Base-by-base conservation (phyloP, 345 rosid genomes). In the Eucalyptus rudis region DNA sequence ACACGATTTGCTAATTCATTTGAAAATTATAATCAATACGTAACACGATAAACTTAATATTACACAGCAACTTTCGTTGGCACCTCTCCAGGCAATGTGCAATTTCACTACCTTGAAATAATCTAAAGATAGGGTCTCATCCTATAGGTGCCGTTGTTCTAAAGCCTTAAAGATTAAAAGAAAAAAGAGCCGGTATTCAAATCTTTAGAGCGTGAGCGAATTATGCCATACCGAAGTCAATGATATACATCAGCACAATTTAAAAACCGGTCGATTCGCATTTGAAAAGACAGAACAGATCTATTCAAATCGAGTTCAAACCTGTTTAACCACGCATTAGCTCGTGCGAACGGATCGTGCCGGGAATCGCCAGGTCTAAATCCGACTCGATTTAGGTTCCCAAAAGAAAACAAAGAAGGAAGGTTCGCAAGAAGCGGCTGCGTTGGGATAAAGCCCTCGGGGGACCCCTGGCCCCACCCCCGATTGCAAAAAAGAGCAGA, bases 81-180 rank as follows among this genome's bases (percentile, higher is more conserved):
- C 6, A n/a, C 3, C 3, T 64, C 2, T n/a, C 0, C 0, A 0
- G 1, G 10, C 0, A 13, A n/a, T 29, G 19, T 64, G 5, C 3
- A 15, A 64, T n/a, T 64, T 14, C 40, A 15, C 40, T 64, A 15
- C 40, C 3, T 64, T 3, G 2, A 64, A 15, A 64, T 64, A 64
- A 31, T 12, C 31, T 11, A 6, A 15, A n/a, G 20, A n/a, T 64
- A n/a, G 4, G 17, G 17, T 15, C 10, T n/a, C 20, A 1, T 66
- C 76, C 19, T 66, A 31, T 66, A 2, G 19, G 5, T 14, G 10
- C 1, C 2, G 0, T 64, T 13, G 19, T 14, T 7, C 13, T 29
- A 27, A 56, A 56, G 3, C 6, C 3, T 56, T 8, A 8, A 56
- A 56, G 13, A 56, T 56, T 52, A 7, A 51, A 51, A 51, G 13